These are phyloP conservation scores for Prunella vulgaris DNA, from an alignment of 257 asterid genomes.

Conservation along the genomic window DNA sequence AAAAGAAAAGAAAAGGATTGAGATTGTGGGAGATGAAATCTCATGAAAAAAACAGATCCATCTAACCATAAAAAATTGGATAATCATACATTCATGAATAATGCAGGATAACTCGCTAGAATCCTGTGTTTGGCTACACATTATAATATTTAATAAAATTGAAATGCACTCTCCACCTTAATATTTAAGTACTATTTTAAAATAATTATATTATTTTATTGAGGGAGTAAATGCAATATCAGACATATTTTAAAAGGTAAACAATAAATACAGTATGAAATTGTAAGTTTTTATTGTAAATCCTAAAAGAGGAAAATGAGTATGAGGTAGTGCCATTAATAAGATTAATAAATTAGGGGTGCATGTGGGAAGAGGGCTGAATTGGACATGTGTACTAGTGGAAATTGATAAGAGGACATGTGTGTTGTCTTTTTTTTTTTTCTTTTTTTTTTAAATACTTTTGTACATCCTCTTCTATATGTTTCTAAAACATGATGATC, in stretches of 20 bases:
- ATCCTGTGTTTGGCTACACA: too few relatives aligned
- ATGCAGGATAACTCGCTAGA: too few relatives aligned
- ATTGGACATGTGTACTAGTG: conserved; percentile 34
- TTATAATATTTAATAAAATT: background rate
- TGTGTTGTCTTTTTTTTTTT: conserved; percentile 17
- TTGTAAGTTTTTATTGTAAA: background rate
- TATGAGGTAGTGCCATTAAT: background rate
- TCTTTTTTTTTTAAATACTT: background rate
- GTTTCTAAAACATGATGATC: background rate
- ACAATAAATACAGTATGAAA: background rate
- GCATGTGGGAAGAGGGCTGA: conserved; percentile 26
- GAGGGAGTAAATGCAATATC: background rate
- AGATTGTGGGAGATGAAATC: too few relatives aligned
- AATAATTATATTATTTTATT: background rate
- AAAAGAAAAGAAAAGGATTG: too few relatives aligned
- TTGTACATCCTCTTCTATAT: too few relatives aligned
- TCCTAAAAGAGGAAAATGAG: background rate
- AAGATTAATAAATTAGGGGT: background rate
- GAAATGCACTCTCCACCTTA: background rate
- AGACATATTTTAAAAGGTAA: background rate
- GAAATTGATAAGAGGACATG: conserved; percentile 26
- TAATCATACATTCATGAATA: too few relatives aligned
- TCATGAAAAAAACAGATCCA: too few relatives aligned
- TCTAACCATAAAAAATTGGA: too few relatives aligned
- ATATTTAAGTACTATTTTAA: background rate